Percentiles rank a stretch among this genome's conserved stretches.
These are phyloP conservation scores for Mycena vitilis DNA, from an alignment of 768 basidiomycete species.

Conservation along the genomic window DNA sequence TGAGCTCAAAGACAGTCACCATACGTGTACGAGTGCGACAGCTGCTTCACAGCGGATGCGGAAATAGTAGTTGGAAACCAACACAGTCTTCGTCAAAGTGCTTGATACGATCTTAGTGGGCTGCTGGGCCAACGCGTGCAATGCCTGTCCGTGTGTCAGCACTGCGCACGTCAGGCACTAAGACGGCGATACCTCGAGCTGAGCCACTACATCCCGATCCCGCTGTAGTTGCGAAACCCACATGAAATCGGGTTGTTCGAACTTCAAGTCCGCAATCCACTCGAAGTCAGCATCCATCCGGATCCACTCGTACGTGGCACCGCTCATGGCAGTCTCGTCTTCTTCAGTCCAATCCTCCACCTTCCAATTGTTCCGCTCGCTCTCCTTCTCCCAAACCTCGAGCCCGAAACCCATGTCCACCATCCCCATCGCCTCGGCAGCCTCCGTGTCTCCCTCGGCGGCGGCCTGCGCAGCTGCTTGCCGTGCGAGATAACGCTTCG, in stretches of 20 bases:
- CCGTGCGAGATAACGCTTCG: conserved; percentile 93
- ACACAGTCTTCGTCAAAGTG: conserved; percentile 90
- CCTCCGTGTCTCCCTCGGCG: conserved; percentile 91
- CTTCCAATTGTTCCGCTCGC: conserved; percentile 93
- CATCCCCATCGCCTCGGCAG: conserved; percentile 93
- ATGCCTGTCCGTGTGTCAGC: conserved; percentile 68
- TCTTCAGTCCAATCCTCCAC: conserved; percentile 99
- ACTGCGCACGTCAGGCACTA: not conserved
- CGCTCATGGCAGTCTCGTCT: conserved; percentile 92
- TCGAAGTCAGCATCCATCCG: conserved; percentile 99
- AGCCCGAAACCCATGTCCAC: conserved; percentile 94
- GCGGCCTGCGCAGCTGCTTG: conserved; percentile 94
- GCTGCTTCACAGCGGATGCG: conserved; percentile 97
- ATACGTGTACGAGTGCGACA: conserved; percentile 81
- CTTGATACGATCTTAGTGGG: conserved; percentile 90
- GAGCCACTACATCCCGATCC: conserved; percentile 96
- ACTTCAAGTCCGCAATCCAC: conserved; percentile 94
- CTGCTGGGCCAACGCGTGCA: conserved; percentile 84
- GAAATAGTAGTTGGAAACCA: conserved; percentile 96
- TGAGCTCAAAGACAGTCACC: conserved; percentile 18
- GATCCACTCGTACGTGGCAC: conserved; percentile 99
- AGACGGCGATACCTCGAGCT: conserved; percentile 74
- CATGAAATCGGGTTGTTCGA: conserved; percentile 98
- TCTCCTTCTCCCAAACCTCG: conserved; percentile 96
- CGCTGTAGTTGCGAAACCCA: conserved; percentile 97